These are phyloP conservation scores for Euphrasia confusa DNA, from an alignment of 257 asterid genomes.

Conservation along the genomic window DNA sequence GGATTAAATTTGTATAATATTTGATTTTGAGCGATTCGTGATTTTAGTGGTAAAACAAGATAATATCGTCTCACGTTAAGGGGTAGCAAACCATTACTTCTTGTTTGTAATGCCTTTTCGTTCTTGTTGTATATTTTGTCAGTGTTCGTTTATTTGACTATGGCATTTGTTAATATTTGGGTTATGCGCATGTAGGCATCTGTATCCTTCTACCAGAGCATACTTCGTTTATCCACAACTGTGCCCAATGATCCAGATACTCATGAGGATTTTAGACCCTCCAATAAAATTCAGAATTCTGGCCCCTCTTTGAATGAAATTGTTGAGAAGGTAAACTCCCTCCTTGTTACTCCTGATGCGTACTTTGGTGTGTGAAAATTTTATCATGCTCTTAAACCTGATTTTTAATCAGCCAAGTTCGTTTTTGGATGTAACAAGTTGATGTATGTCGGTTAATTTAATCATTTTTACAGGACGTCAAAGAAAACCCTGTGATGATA, in stretches of 20 bases:
- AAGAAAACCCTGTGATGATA: constrained; percentile 90
- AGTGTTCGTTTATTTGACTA: background rate
- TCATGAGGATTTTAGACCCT: constrained; percentile 79
- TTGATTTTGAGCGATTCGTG: background rate
- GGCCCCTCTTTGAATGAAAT: constrained; percentile 52
- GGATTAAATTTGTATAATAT: no score
- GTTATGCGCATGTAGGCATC: constrained; percentile 39
- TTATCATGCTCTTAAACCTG: background rate
- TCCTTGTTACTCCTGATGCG: constrained; percentile 24
- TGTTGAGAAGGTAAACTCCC: constrained; percentile 67
- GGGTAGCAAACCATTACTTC: background rate
- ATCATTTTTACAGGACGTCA: constrained; percentile 61
- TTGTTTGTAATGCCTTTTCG: background rate
- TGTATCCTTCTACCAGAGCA: constrained; percentile 39
- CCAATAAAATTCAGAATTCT: constrained; percentile 56
- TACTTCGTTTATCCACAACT: constrained; percentile 42
- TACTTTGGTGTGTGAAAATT: background rate
- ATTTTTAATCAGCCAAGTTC: constrained; percentile 1
- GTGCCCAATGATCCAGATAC: constrained; percentile 77
- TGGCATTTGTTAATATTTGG: constrained; percentile 17
- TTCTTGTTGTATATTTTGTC: background rate
- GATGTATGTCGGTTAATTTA: constrained; percentile 22
- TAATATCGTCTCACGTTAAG: background rate
- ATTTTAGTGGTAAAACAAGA: background rate
- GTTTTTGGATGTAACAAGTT: constrained; percentile 5